Evolutionary conservation across 305 asterid species (phyloP), one percentile per base, ranked within the genome.

Genomic region (Fraxinus dipetala): DNA sequence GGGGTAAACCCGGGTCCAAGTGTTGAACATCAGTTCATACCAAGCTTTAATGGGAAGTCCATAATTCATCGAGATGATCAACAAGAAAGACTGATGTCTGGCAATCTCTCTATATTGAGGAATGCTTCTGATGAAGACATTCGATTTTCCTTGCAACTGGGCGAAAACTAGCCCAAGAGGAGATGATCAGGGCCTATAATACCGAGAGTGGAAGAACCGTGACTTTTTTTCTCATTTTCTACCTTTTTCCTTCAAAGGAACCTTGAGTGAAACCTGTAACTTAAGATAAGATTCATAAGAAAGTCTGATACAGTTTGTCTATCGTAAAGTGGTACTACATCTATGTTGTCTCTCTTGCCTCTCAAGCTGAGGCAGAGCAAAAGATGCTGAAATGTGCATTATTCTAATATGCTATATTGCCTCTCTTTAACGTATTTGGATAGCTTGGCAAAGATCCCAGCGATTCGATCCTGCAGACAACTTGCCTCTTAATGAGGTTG

Each of bases 11-110:
- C 80, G 1, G 96, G 93, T 70, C 93, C 96, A 13, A 93, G 89
- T 72, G 88, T 94, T n/a, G 99, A 94, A 91, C 99, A 92, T 84
- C 99, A 94, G 78, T 95, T 95, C 91, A 95, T 95, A 30, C 92
- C 94, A 59, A 87, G 93, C 93, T 91, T 90, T 74, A 84, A 83
- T 32, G 91, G 89, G 78, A 87, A 81, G 76, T 90, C 96, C 20
- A 90, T 90, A 26, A 90, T 87, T 85, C 94, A 86, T 36, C 91
- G 83, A 6, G 89, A 89, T 1, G 91, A 83, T 36, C 90, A 78
- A 22, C 94, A 88, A 76, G 91, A 90, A 11, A 85, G 84, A 84
- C 81, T 84, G 40, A 84, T 82, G 22, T 89, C 94, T 31, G 91
- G 88, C 86, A 93, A 93, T 87, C 92, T 96, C 2, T 93, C 94